Evolutionary conservation across 1,139 yeast species (phyloP).

Genomic region (Pichia sp.): DNA sequence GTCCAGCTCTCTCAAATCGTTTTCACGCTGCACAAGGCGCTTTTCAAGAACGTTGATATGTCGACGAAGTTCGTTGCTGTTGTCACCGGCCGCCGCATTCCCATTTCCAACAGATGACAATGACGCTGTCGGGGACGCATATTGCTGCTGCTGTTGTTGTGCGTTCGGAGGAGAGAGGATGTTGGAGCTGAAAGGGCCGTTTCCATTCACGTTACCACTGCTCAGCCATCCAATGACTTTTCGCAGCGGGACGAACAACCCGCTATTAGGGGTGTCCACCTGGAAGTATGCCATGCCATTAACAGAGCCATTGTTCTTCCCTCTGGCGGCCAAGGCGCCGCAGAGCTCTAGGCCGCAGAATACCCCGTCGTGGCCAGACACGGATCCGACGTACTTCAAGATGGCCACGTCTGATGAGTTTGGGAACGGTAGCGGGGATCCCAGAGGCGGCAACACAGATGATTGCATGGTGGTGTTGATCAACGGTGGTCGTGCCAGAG

Average conservation of each 20-base stretch:
- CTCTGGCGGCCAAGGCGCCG: constrained; percentile 59
- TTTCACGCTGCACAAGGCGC: constrained; percentile 11
- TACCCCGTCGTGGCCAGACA: constrained; percentile 68
- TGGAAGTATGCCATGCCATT: constrained; percentile 60
- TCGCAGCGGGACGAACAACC: constrained; percentile 69
- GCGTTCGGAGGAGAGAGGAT: background rate
- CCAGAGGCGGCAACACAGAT: constrained; percentile 13
- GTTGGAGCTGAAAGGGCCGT: background rate
- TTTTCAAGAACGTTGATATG: constrained; percentile 11
- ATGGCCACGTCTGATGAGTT: constrained; percentile 41
- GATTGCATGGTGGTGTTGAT: background rate
- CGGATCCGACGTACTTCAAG: constrained; percentile 70
- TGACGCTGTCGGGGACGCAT: background rate
- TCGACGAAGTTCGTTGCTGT: constrained; percentile 8
- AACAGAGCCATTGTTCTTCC: constrained; percentile 75
- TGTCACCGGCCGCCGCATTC: background rate
- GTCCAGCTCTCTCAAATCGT: constrained; percentile 36
- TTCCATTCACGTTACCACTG: background rate
- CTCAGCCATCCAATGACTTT: constrained; percentile 38
- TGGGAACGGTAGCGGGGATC: constrained; percentile 13
- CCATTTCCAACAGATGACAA: no score
- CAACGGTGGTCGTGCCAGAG: no score
- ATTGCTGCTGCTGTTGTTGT: background rate
- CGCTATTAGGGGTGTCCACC: constrained; percentile 60
- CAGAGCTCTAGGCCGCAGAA: constrained; percentile 85